phyloP scores from a whole-genome alignment of 257 asterid genomes.

The Nicotiana sylvestris region DNA sequence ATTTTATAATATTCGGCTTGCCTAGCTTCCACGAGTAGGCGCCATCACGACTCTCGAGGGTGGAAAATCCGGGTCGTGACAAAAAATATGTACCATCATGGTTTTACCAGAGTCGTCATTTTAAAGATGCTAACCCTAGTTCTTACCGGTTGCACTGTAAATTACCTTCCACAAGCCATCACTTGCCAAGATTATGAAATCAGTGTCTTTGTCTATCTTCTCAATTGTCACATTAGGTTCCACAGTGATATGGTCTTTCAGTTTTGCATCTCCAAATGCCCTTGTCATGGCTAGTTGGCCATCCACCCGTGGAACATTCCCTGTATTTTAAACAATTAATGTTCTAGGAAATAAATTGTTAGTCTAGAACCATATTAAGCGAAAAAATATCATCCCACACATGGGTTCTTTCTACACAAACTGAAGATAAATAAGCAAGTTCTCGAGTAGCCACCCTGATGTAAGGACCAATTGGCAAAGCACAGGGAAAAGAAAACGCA shows the following conservation, averaged over 20 bases:
- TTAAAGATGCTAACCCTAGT: not conserved
- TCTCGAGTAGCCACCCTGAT: not conserved
- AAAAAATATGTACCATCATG: not conserved
- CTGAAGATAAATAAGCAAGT: not conserved
- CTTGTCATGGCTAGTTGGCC: constrained; percentile 51
- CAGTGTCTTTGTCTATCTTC: constrained; percentile 17
- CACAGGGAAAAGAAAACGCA: not conserved
- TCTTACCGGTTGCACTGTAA: not conserved
- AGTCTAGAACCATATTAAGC: not conserved
- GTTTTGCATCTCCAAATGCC: constrained; percentile 51
- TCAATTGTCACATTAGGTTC: constrained; percentile 28
- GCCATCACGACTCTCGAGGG: no score
- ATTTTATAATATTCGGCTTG: no score
- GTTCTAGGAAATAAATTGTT: not conserved
- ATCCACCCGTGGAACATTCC: constrained; percentile 42
- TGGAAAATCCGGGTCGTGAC: no score
- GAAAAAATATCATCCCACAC: not conserved
- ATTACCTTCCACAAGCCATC: constrained; percentile 60
- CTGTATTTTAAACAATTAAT: constrained; percentile 13
- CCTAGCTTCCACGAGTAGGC: no score
- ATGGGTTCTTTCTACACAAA: not conserved
- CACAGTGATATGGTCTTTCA: constrained; percentile 40
- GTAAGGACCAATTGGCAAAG: not conserved
- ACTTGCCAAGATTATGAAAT: constrained; percentile 43
- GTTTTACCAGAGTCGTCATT: not conserved